Conservation (phyloP, 2,329 filamentous ascomycete genomes). For the Rhinocladiella similis region DNA sequence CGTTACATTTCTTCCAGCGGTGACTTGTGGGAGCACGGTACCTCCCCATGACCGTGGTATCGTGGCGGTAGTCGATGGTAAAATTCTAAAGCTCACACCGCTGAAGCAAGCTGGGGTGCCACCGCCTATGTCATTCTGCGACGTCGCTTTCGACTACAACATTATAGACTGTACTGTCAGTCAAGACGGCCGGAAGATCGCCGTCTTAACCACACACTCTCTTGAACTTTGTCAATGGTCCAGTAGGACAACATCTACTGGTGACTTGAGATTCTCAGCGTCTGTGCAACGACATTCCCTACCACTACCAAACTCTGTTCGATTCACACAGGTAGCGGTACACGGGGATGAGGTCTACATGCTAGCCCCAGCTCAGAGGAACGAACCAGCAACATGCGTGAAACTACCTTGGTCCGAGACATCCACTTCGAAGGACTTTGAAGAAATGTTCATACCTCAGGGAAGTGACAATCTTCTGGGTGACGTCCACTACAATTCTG, state of each 20-base stretch:
- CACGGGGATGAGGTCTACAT: slow-evolving; percentile 44
- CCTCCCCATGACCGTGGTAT: slow-evolving; percentile 76
- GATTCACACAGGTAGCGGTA: slow-evolving; percentile 48
- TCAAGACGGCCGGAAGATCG: slow-evolving; percentile 63
- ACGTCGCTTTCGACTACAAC: slow-evolving; percentile 63
- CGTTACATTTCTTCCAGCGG: slow-evolving; percentile 15
- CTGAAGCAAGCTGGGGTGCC: slow-evolving; percentile 82
- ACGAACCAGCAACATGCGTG: slow-evolving; percentile 34
- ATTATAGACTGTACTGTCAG: slow-evolving; percentile 75
- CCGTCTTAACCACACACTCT: slow-evolving; percentile 66
- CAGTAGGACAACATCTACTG: slow-evolving; percentile 43
- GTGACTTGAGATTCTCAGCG: slow-evolving; percentile 52
- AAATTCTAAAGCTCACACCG: slow-evolving; percentile 78
- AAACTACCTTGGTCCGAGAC: slow-evolving; percentile 8
- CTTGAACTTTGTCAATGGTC: slow-evolving; percentile 72
- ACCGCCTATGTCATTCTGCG: slow-evolving; percentile 86
- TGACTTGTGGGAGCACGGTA: slow-evolving; percentile 64
- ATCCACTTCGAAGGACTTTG: not conserved
- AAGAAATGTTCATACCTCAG: slow-evolving; percentile 5
- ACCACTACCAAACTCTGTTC: slow-evolving; percentile 5
- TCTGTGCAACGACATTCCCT: slow-evolving; percentile 36
- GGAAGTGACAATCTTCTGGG: slow-evolving; percentile 14
- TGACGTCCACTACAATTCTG: slow-evolving; percentile 13
- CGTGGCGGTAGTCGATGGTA: slow-evolving; percentile 82
- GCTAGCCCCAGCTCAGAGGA: slow-evolving; percentile 36